Evolutionary conservation across 495 filamentous ascomycete species (phyloP), one percentile per base, ranked within the genome.

Genomic region (Daldinia childiae): DNA sequence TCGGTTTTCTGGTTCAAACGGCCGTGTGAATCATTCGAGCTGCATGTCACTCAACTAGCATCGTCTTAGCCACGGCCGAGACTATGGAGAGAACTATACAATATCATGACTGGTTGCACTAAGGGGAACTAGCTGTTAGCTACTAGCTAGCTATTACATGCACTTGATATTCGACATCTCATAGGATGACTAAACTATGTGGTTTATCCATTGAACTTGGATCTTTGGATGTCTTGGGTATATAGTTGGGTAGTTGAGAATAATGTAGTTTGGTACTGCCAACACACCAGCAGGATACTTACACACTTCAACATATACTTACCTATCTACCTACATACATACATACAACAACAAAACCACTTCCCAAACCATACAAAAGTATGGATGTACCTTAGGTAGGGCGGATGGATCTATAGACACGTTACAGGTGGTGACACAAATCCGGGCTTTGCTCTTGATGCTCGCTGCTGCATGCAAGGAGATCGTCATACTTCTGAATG

Each of bases 111-210:
- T 48, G 43, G 43, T 11, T 21, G 43, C 21, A 21, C 8, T 24
- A 43, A 63, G 52, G 63, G 63, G 58, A 66, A 54, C 43, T 48
- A 48, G 17, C 2, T 48, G 43, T 21, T 24, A 48, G 26, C 34
- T 36, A 14, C 43, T 48, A 24, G 50, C 50, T 54, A 54, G 27
- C 26, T 30, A 54, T 30, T 54, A 24, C 50, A 54, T 54, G 50
- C 24, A n/a, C 50, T 17, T 26, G 26, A 30, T 12, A 17, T 29
- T 30, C 6, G 32, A 50, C 51, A 32, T 60, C 58, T 48, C 67
- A 59, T 69, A 60, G 62, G 67, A 69, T 64, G 67, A 69, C 67
- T 69, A 60, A 69, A 68, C 48, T 68, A 58, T 62, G 50, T 30
- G 50, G 27, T 54, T 30, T 30, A 24, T 48, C 43, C 43, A 24